Base-by-base conservation (phyloP, 2,329 filamentous ascomycete species). In the Xylariaceae sp. region DNA sequence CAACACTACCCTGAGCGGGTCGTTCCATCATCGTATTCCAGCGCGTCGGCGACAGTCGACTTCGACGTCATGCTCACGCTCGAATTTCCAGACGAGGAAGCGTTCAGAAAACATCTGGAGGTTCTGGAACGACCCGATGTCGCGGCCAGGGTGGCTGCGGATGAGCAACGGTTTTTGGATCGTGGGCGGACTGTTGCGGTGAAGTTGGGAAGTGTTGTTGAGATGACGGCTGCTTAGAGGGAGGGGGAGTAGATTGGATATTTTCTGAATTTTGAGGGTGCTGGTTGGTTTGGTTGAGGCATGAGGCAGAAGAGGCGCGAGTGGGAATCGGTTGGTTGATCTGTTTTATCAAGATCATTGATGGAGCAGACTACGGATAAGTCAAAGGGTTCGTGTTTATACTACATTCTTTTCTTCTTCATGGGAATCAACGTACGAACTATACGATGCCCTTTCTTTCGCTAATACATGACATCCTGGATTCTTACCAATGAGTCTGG, bases 161-260 rank as follows among this genome's bases (percentile, higher is more conserved):
- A 62, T 18, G 55, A 60, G 9, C 53, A 60, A 8, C 35, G 48
- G 1, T 62, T 62, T 39, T 30, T 62, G 2, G 60, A 62, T 11
- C 48, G 55, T 2, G 48, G 13, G 1, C 41, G 47, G 15, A 60
- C 58, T 18, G 39, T 48, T 4, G 15, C 23, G 4, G 57, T 37
- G 4, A 15, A 48, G 5, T 37, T 62, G 48, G 60, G 60, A 0
- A 58, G 60, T 5, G 45, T 37, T 4, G 53, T 62, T 30, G 54
- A 57, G 48, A 41, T 47, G 52, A 55, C 41, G 9, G n/a, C 17
- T 3, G 4, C 17, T 1, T 53, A 50, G 18, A 41, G 23, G 17
- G 17, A 18, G 30, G 18, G 8, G 44, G 13, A 1, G 7, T 47
- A 2, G 44, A 18, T 15, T 7, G n/a, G 13, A 7, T n/a, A 13